Conservation (phyloP, 2,329 filamentous ascomycete genomes). For the Aschersonia sp. region DNA sequence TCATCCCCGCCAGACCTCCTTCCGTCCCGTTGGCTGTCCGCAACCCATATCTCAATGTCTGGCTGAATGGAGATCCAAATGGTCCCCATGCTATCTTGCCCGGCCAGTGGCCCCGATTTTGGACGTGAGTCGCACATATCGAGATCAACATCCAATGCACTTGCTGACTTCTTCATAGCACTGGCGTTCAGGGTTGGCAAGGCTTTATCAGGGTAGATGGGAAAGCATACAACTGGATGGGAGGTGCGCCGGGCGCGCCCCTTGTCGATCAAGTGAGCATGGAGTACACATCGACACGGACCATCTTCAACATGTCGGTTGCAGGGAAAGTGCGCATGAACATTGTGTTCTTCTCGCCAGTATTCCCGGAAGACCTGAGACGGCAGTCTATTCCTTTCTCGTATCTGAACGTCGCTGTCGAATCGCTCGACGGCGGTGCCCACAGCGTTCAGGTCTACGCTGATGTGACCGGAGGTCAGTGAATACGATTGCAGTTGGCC, state of each 20-base stretch:
- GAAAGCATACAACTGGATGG: constrained; percentile 52
- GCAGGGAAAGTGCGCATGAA: constrained; percentile 46
- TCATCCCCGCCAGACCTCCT: constrained; percentile 49
- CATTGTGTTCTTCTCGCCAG: constrained; percentile 55
- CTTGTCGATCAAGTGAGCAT: constrained; percentile 46
- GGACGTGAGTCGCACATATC: constrained; percentile 34
- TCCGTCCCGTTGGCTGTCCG: constrained; percentile 59
- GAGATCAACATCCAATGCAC: not conserved
- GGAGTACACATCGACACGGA: constrained; percentile 59
- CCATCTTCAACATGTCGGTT: constrained; percentile 54
- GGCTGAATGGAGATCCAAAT: constrained; percentile 46
- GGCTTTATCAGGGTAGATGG: constrained; percentile 58
- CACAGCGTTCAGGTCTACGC: constrained; percentile 59
- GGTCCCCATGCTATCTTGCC: constrained; percentile 53
- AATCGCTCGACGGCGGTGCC: constrained; percentile 42
- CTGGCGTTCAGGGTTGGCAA: constrained; percentile 44
- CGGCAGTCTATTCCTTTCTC: constrained; percentile 57
- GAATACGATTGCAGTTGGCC: not conserved
- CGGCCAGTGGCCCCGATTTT: constrained; percentile 55
- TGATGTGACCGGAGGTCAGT: constrained; percentile 40
- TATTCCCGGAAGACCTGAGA: constrained; percentile 50
- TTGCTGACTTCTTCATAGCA: constrained; percentile 21
- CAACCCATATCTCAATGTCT: constrained; percentile 60
- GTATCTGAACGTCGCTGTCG: constrained; percentile 51
- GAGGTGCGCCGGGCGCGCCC: constrained; percentile 31